Evolutionary conservation across 371 early-diverging fungal genomes (phyloP), one percentile per base, ranked within the genome.

Genomic region (Zychaea mexicana): DNA sequence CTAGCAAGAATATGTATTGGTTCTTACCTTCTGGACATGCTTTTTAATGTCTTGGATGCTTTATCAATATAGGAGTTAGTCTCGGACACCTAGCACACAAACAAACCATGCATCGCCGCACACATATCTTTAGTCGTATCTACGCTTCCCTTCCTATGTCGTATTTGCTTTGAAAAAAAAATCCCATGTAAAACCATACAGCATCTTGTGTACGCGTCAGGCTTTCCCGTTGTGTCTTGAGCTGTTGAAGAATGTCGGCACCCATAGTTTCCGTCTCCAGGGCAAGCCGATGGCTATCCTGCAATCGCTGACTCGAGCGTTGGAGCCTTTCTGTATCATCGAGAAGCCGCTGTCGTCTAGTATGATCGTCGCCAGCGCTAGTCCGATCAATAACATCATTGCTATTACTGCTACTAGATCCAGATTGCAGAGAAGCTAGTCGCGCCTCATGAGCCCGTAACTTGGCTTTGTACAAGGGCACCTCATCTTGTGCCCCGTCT

Each of bases 241-340:
- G 71, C 38, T 89, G 90, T 17, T 88, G 84, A 54, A 98, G 72
- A 31, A 96, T 96, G 30, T 85, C 85, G 53, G 93, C 91, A 1
- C 96, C 97, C 36, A 94, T 82, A 3, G 86, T 70, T 81, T 98
- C 96, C 17, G 96, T 94, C 66, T 98, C 97, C 33, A 97, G 73
- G 10, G 97, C 98, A 54, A 96, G 67, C 36, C 94, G 84, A 71
- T 94, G 95, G 28, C 94, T 92, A 38, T 94, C 93, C 75, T 96
- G 91, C 71, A 98, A 71, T 46, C 94, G 83, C 52, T 87, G 78
- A 62, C 89, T 89, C 15, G 90, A 89, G 24, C 91, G 83, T 46
- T 90, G 87, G 27, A 98, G 73, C 33, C 94, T 76, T 62, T 96
- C 96, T 12, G 95, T 95, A 5, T 95, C 95, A 46, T 83, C 84